Evolutionary conservation across 1,139 yeast genomes (phyloP), one percentile per base, ranked within the genome.

Genomic region (Pneumocystis carinii): DNA sequence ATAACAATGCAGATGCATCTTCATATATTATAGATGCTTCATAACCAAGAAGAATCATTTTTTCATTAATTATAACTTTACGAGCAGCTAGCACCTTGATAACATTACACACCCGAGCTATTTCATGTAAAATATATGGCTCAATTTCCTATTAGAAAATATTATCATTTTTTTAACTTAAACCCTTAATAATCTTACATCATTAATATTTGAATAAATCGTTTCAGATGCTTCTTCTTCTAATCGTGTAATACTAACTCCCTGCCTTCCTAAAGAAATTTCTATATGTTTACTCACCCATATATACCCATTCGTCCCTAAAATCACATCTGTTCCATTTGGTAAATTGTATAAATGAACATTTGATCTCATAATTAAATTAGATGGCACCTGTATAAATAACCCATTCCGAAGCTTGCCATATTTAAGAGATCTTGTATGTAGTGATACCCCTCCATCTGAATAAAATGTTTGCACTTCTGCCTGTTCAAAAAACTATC

Each of bases 211-310:
- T 63, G 95, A 86, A 75, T 94, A 94, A 62, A 94, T 92, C 71
- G 90, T 96, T 90, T 95, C 85, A 1, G 96, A 87, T 60, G 96
- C 86, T 71, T 90, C 96, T 72, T 92, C 97, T 72, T 94, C 97
- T 61, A 92, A 76, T 69, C 95, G 79, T 6, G 97, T 90, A 64
- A 92, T 5, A 75, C 70, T 2, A 69, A 67, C 42, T 72, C 68
- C 35, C 72, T 73, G 3, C 74, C 70, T 57, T 72, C 72, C 70
- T 37, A 74, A 74, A 37, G 75, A 70, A 10, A 73, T 72, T 19
- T 74, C 75, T 1, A 79, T 75, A 1, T 95, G 85, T 72, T 89
- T 89, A 71, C 88, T 83, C 62, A 94, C 76, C 98, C 98, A 94
- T 63, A 92, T 81, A 71, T 82, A 92, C 3, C 99, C 98, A 73